Conservation (phyloP, 2,329 filamentous ascomycete genomes). For the Sordariomycetes sp. region DNA sequence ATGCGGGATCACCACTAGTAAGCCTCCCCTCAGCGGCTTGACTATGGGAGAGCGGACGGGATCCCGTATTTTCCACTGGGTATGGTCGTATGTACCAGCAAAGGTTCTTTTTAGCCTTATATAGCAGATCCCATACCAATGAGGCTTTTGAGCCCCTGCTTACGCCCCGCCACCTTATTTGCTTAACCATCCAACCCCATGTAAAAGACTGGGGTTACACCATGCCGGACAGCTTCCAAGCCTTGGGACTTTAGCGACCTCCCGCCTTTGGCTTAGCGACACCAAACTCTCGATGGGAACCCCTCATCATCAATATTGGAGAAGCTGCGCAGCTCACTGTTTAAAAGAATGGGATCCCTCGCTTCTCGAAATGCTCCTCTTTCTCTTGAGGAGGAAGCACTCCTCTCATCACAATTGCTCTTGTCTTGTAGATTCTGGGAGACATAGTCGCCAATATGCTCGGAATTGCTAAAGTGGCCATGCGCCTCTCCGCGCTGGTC, state of each 20-base stretch:
- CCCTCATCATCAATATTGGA: not conserved
- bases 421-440: not conserved
- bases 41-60: constrained; percentile 10
- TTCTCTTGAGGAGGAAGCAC: no score
- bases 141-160: no score
- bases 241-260: not conserved
- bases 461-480: not conserved
- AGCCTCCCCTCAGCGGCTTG: constrained; percentile 6
- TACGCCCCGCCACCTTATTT: not conserved
- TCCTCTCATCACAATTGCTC: not conserved
- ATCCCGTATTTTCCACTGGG: constrained; percentile 7
- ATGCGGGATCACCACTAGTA: constrained; percentile 2
- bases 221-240: not conserved
- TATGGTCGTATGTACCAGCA: constrained; percentile 7
- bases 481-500: not conserved
- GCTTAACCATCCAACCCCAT: no score
- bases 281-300: not conserved
- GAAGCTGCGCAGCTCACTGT: not conserved
- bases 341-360: not conserved
- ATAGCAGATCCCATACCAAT: no score
- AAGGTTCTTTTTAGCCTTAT: no score
- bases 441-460: not conserved
- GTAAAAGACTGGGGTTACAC: not conserved
- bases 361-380: not conserved
- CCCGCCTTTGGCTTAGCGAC: not conserved